Evolutionary conservation across 305 asterid genomes (phyloP), one percentile per base, ranked within the genome.

Genomic region (Euphrasia arctica): DNA sequence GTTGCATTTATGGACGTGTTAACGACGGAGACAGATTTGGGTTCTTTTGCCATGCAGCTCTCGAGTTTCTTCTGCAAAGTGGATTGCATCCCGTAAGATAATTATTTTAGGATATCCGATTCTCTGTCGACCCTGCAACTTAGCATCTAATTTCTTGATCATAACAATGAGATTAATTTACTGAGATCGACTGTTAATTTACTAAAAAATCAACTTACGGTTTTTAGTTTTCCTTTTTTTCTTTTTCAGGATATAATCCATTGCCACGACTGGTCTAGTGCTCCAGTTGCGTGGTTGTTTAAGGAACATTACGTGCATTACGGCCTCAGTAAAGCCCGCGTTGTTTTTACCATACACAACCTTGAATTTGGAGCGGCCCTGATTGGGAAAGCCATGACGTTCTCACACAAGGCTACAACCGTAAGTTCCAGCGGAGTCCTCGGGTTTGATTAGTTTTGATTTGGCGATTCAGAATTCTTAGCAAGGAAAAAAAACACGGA

Each of bases 241-340:
- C 25, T 5, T 63, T 47, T 67, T 67, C 87, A 94, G 99, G 99
- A 94, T 75, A 77, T 94, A 66, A 88, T 94, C 67, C 99, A 94
- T 70, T 91, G 98, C 72, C 99, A 94, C 58, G 98, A 94, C 72
- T 88, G 97, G 99, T 88, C 99, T 65, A 88, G 95, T 80, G 99
- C 99, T 79, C 99, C 99, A 58, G 99, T 94, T 78, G 78, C 99
- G 2, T 85, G 99, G 96, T 74, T 94, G 79, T 88, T 81, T 62
- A 94, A 88, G 87, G 95, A 94, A 70, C 93, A 86, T 48, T 90
- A 91, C 63, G 76, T 60, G 82, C 93, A 91, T 60, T 91, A 87
- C 71, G 95, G 91, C 69, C 91, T 94, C 75, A 80, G 86, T 69
- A 94, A 94, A 80, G 78, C 97, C 56, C 97, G 95, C 54, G 70